Base-by-base conservation (phyloP, 2,329 filamentous ascomycete species). In the Fusarium sp. region DNA sequence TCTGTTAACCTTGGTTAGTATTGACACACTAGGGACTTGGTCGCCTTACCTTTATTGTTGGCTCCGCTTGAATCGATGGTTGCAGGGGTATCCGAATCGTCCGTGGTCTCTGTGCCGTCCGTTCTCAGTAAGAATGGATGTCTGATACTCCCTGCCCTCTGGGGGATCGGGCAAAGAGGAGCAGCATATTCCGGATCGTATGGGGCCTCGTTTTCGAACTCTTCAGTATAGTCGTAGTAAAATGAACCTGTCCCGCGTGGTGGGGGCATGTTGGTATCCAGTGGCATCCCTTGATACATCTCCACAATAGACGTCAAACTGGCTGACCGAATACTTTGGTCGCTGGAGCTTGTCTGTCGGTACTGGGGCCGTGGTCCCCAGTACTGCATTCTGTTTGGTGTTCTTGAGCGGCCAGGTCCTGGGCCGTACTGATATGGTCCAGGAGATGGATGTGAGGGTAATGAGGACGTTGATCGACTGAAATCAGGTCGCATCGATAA, bases 161-260 rank as follows among this genome's bases (percentile, higher is more conserved):
- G 72, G 6, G 77, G 79, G 36, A 80, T 78, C 5, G 83, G 83
- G 7, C 79, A 80, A 11, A 83, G 62, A 17, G 82, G 77, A 20
- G 74, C 62, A 12, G 60, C 64, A 33, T 69, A 38, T 5, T 74
- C 64, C 6, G 67, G 42, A 9, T 74, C 57, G 8, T 58, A 73
- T 33, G 76, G 66, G 22, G 69, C 64, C 20, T 75, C 78, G 51
- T 77, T 80, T 20, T 87, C 85, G 60, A 88, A 88, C 4, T 83
- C 84, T 71, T 89, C 87, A 20, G 82, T 85, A 73, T 89, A 89
- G 74, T 89, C 87, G 69, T 89, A 88, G 74, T 88, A 89, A 42
- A 85, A 81, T 49, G 85, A 81, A 66, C 82, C 75, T 38, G 74
- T 64, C 53, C 80, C 72, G 64, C 79, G 81, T n/a, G 80, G 68